These are phyloP conservation scores for Phialophora verrucosa DNA, from an alignment of 2,329 filamentous ascomycete genomes.

Conservation along the genomic window DNA sequence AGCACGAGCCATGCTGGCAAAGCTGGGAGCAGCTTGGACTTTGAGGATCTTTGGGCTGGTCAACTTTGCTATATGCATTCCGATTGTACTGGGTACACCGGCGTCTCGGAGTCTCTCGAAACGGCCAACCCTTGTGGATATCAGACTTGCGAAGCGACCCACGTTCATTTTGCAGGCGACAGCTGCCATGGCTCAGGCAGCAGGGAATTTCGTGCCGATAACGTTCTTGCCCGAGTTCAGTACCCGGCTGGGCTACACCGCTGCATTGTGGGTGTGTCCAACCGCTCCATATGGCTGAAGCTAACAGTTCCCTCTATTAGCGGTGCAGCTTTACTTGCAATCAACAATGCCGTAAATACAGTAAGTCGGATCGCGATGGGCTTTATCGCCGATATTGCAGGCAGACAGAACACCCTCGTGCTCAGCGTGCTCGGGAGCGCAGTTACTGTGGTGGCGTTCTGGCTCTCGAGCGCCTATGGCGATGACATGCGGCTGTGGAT, in stretches of 20 bases:
- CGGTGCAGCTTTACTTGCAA: constrained; percentile 49
- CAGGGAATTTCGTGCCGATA: constrained; percentile 49
- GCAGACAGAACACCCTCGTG: constrained; percentile 49
- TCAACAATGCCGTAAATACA: constrained; percentile 50
- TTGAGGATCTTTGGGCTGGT: constrained; percentile 40
- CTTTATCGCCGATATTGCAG: constrained; percentile 47
- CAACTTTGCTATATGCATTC: constrained; percentile 43
- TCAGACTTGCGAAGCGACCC: constrained; percentile 44
- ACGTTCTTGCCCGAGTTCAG: constrained; percentile 50
- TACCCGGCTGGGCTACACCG: constrained; percentile 46
- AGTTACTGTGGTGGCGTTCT: constrained; percentile 41
- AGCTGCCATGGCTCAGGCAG: constrained; percentile 46
- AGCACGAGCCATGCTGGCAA: constrained; percentile 42
- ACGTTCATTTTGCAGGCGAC: constrained; percentile 49
- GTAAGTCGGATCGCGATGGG: constrained; percentile 49
- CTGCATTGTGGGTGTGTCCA: constrained; percentile 31
- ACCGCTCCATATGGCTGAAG: neutral
- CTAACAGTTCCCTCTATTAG: constrained; percentile 27
- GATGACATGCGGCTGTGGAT: constrained; percentile 40
- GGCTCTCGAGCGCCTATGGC: constrained; percentile 38
- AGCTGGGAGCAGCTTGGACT: constrained; percentile 47
- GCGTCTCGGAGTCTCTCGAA: constrained; percentile 36
- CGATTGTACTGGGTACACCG: constrained; percentile 41
- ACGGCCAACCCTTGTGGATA: constrained; percentile 45
- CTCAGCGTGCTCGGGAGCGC: constrained; percentile 43